These are phyloP conservation scores for Cephaloascus fragrans DNA, from an alignment of 805 yeast genomes.

Conservation along the genomic window DNA sequence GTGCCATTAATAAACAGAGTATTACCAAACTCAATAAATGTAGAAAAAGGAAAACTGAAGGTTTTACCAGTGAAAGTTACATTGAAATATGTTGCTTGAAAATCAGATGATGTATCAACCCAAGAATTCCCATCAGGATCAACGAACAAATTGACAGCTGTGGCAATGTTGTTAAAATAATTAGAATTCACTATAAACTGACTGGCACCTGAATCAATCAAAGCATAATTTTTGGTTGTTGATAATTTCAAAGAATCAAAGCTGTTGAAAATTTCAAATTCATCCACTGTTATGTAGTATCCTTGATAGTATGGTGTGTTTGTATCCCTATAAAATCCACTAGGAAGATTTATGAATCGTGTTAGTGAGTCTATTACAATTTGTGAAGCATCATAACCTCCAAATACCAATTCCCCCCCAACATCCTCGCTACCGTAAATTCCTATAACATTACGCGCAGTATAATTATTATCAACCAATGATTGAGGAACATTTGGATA, in stretches of 20 bases:
- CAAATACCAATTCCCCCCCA: background rate
- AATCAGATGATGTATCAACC: background rate
- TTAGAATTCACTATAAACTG: background rate
- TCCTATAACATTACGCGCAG: background rate
- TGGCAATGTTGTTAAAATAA: background rate
- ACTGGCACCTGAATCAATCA: background rate
- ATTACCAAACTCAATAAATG: no score
- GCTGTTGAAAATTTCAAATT: no score
- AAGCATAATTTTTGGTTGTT: no score
- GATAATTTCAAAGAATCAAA: no score
- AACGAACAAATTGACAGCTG: background rate
- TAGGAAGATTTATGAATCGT: no score
- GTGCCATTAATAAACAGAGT: background rate
- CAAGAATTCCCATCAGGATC: background rate
- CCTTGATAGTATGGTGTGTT: no score
- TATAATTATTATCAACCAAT: background rate
- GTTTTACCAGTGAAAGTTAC: background rate
- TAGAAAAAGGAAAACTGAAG: background rate
- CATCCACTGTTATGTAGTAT: no score
- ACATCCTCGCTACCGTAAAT: background rate
- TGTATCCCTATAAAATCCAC: no score
- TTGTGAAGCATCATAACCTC: background rate
- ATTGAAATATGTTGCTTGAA: background rate
- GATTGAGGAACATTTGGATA: background rate
- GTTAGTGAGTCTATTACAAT: background rate